phyloP scores from a whole-genome alignment of 2,329 filamentous ascomycete genomes.

The Calonectria montana region DNA sequence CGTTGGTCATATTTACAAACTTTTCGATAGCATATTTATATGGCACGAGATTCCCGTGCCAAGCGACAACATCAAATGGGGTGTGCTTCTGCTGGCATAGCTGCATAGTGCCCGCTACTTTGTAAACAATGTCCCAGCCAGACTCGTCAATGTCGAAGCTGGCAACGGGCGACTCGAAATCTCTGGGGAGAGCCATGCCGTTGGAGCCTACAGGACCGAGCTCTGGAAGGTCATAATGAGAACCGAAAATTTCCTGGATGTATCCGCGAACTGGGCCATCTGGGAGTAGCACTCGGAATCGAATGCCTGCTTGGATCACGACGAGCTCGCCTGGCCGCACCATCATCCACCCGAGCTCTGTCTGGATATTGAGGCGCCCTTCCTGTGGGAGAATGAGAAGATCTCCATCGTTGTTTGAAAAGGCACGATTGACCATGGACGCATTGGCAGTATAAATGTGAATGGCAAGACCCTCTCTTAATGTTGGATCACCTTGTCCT shows the following conservation, averaged over 20 bases:
- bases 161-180: slow-evolving; percentile 79
- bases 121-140: slow-evolving; percentile 67
- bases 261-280: slow-evolving; percentile 74
- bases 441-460: slow-evolving; percentile 19
- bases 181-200: slow-evolving; percentile 75
- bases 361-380: slow-evolving; percentile 74
- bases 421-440: slow-evolving; percentile 57
- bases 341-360: slow-evolving; percentile 72
- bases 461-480: slow-evolving; percentile 43
- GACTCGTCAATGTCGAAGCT: slow-evolving; percentile 63
- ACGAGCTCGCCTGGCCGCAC: slow-evolving; percentile 75
- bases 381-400: slow-evolving; percentile 75
- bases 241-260: slow-evolving; percentile 78
- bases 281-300: slow-evolving; percentile 73
- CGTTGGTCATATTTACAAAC: slow-evolving; percentile 63
- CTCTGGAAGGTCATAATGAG: slow-evolving; percentile 76
- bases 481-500: slow-evolving; percentile 59
- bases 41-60: slow-evolving; percentile 75
- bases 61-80: slow-evolving; percentile 77
- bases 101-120: slow-evolving; percentile 71
- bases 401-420: slow-evolving; percentile 71
- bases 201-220: slow-evolving; percentile 79
- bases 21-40: slow-evolving; percentile 76
- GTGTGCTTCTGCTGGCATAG: slow-evolving; percentile 69
- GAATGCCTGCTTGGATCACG: slow-evolving; percentile 71